Evolutionary conservation across 1,284 basidiomycete genomes (phyloP), one percentile per base, ranked within the genome.

Genomic region (Irpex sp.): DNA sequence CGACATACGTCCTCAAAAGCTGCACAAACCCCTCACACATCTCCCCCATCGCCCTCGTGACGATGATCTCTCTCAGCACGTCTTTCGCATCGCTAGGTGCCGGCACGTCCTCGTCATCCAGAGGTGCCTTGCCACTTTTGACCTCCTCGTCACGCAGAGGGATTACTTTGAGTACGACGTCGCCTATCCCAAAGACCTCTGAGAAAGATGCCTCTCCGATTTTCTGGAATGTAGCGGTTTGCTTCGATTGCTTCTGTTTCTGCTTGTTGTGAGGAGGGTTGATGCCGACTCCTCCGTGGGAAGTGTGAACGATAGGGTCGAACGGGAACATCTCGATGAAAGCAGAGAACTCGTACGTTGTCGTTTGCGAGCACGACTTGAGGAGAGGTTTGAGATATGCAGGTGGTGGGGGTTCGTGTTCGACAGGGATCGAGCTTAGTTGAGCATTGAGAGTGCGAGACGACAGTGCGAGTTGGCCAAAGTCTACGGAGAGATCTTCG

Each of bases 201-300:
- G 95, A 97, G 75, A 93, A 99, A 57, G 93, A 95, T 9, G 97
- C 97, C 77, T 99, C 97, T 55, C 96, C 97, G 60, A 98, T 89
- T 77, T 99, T 99, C 66, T 79, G 81, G 74, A 93, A 92, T 1
- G 49, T 51, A 11, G 67, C 63, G 6, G 8, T 51, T 44, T 31
- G 68, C 44, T 6, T 70, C 62, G 44, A 58, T 2, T 17, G 11
- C 9, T 21, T 44, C 59, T 31, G 31, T 54, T 61, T 13, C 58
- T 70, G 15, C 68, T 64, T 17, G 72, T 70, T 19, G 70, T 64
- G 55, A n/a, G 15, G 40, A 44, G 75, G 59, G 51, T 66, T 37
- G 40, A 62, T 44, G 36, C 37, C 54, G 58, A 62, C 66, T 31
- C 66, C 69, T 15, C 65, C 66, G 15, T 71, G 70, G 11, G 60